A percentile compares a stretch with the other conserved stretches of the same genome.
Evolutionary conservation across 1,139 yeast genomes (phyloP).

Genomic region (Saccharomyces hybrid): DNA sequence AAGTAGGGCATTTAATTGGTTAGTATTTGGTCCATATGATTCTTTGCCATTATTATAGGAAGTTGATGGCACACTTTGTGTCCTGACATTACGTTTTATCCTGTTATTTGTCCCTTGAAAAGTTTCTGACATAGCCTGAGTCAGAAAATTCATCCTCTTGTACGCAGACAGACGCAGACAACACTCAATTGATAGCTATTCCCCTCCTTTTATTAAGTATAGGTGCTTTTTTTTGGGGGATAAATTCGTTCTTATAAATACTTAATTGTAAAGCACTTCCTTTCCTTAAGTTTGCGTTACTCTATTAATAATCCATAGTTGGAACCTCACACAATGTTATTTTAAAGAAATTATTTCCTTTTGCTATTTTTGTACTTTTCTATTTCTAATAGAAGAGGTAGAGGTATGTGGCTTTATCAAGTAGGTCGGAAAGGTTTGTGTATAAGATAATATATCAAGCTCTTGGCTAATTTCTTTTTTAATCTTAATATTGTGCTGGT

Average conservation of each 20-base stretch:
- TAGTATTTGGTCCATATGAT: slow-evolving; percentile 5
- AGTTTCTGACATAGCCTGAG: neutral
- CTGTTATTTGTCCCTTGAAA: neutral
- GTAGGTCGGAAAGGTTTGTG: neutral
- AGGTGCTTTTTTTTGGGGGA: neutral
- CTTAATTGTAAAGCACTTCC: neutral
- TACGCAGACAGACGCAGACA: neutral
- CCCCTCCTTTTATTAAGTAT: neutral
- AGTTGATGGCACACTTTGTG: neutral
- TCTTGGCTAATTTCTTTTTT: neutral
- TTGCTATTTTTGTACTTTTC: neutral
- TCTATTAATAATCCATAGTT: neutral
- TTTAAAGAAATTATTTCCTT: neutral
- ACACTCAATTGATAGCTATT: neutral
- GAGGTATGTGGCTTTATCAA: neutral
- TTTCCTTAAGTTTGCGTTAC: neutral
- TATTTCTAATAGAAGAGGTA: neutral
- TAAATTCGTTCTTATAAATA: neutral
- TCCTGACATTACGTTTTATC: neutral
- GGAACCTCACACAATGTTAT: neutral
- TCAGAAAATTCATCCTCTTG: neutral
- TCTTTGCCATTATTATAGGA: neutral
- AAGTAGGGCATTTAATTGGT: slow-evolving; percentile 8
- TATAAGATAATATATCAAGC: neutral
- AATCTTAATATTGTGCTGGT: neutral